Percentiles rank a stretch among this genome's conserved stretches.
phyloP scores from a whole-genome alignment of 2,329 filamentous ascomycete species.

The Xylariaceae sp. region DNA sequence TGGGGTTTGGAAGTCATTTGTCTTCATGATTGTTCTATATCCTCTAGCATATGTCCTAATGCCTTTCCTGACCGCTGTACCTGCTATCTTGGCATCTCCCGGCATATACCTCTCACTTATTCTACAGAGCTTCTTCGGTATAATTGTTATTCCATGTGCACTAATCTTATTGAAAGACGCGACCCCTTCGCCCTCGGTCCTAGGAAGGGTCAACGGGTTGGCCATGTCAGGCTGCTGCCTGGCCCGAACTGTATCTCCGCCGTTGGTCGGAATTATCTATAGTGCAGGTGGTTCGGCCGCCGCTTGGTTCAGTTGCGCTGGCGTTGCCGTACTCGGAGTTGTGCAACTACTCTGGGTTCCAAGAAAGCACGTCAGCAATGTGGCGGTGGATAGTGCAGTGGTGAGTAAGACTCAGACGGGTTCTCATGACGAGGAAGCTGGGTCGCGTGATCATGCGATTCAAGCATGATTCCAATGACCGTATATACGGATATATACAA shows the following conservation, averaged over 20 bases:
- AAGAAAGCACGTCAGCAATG: slow-evolving; percentile 29
- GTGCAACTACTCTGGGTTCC: slow-evolving; percentile 39
- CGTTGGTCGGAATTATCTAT: slow-evolving; percentile 69
- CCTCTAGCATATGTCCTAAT: slow-evolving; percentile 70
- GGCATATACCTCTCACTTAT: slow-evolving; percentile 69
- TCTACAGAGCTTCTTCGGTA: slow-evolving; percentile 68
- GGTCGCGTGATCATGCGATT: background rate
- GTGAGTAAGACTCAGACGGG: slow-evolving; percentile 14
- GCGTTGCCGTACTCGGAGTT: slow-evolving; percentile 33
- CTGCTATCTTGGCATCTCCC: slow-evolving; percentile 54
- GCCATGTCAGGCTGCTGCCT: slow-evolving; percentile 73
- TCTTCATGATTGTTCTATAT: slow-evolving; percentile 66
- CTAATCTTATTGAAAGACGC: slow-evolving; percentile 75
- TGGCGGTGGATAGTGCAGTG: slow-evolving; percentile 21
- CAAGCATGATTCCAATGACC: background rate
- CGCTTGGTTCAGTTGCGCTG: slow-evolving; percentile 45
- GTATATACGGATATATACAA: background rate
- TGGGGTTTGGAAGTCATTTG: slow-evolving; percentile 69
- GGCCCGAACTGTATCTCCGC: slow-evolving; percentile 70
- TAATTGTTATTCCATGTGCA: slow-evolving; percentile 68
- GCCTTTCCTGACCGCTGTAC: slow-evolving; percentile 66
- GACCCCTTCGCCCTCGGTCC: slow-evolving; percentile 60
- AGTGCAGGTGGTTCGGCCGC: slow-evolving; percentile 55
- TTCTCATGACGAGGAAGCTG: slow-evolving; percentile 2
- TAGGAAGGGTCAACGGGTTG: slow-evolving; percentile 73